phyloP scores from a whole-genome alignment of 1,284 basidiomycete genomes.

The Somion occarium region DNA sequence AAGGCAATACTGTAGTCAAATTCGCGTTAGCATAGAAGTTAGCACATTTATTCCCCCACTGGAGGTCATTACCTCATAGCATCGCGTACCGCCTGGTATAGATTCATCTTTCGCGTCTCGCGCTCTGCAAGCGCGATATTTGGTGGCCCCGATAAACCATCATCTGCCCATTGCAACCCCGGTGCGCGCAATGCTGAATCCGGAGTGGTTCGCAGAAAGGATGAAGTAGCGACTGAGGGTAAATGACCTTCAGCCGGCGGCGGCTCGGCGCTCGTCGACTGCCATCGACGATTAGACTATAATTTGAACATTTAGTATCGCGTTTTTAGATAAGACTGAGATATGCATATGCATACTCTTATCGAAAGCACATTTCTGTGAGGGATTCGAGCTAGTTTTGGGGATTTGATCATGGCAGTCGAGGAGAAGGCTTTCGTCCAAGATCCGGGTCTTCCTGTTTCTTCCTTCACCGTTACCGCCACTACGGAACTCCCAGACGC shows the following conservation, averaged over 20 bases:
- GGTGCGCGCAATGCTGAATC: constrained; percentile 69
- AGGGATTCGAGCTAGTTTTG: constrained; percentile 13
- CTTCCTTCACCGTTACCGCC: constrained; percentile 8
- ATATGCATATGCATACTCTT: constrained; percentile 11
- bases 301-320: constrained; percentile 7
- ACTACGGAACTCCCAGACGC: constrained; percentile 4
- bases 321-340: constrained; percentile 1
- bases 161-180: constrained; percentile 67
- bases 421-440: constrained; percentile 10
- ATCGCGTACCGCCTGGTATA: constrained; percentile 87
- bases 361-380: constrained; percentile 12
- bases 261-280: constrained; percentile 48
- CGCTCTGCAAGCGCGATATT: constrained; percentile 62
- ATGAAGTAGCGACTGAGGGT: constrained; percentile 63
- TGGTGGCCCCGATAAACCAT: constrained; percentile 39
- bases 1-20: constrained; percentile 77
- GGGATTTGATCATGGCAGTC: constrained; percentile 21
- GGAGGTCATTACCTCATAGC: constrained; percentile 61
- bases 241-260: constrained; percentile 73
- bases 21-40: neutral
- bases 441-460: constrained; percentile 14
- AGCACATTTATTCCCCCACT: neutral
- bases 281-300: constrained; percentile 33
- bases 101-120: constrained; percentile 88
- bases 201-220: constrained; percentile 55